phyloP scores from a whole-genome alignment of 1,284 basidiomycete genomes.

The Termitomyces sp. region DNA sequence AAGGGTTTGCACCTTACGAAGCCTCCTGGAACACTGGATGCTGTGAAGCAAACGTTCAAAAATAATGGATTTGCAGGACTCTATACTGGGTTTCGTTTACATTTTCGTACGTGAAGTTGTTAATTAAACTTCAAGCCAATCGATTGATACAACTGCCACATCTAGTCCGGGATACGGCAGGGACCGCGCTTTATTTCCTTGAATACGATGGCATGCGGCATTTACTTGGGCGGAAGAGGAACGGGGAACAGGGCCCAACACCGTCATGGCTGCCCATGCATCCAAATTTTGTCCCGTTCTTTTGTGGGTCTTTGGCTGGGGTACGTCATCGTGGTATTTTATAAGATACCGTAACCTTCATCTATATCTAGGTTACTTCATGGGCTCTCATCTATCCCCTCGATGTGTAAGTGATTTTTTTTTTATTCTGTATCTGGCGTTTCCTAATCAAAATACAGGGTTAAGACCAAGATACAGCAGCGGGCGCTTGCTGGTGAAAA shows the following conservation, averaged over 20 bases:
- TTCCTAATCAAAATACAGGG: conserved; percentile 39
- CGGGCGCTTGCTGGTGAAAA: conserved; percentile 76
- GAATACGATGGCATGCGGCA: conserved; percentile 85
- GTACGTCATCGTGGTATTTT: conserved; percentile 33
- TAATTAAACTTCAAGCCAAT: conserved; percentile 3
- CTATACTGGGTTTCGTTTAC: conserved; percentile 80
- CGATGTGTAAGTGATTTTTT: conserved; percentile 64
- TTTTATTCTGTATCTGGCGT: neutral
- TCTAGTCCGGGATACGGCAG: conserved; percentile 73
- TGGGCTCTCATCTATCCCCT: conserved; percentile 83
- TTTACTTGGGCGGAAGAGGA: conserved; percentile 63
- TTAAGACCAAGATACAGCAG: conserved; percentile 92
- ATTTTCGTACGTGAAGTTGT: conserved; percentile 53
- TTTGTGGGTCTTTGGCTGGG: conserved; percentile 80
- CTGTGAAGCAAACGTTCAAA: conserved; percentile 67
- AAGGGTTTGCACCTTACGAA: conserved; percentile 65
- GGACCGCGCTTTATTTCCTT: conserved; percentile 82
- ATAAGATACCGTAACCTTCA: neutral
- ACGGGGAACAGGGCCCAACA: conserved; percentile 70
- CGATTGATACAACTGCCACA: neutral
- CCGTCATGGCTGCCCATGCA: conserved; percentile 78
- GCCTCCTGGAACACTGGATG: conserved; percentile 68
- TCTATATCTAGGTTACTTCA: conserved; percentile 47
- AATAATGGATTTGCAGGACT: conserved; percentile 66
- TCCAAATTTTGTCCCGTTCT: conserved; percentile 72